These are phyloP conservation scores for Plasmopara viticola DNA, from an alignment of 352 stramenopile species.

Conservation along the genomic window DNA sequence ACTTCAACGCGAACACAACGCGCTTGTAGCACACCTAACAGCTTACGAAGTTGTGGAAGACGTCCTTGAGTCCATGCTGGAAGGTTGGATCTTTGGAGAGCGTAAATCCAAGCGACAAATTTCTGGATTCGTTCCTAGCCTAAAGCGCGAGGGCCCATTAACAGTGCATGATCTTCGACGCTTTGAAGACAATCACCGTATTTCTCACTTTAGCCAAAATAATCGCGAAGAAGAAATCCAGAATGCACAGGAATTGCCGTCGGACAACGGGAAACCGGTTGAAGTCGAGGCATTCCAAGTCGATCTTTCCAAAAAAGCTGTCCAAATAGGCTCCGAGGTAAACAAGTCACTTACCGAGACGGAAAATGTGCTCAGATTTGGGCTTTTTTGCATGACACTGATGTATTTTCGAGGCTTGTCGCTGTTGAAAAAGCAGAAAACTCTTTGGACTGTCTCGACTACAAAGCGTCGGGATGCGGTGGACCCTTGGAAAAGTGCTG, in stretches of 20 bases:
- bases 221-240: slow-evolving; percentile 30
- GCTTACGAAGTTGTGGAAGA: slow-evolving; percentile 90
- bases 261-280: slow-evolving; percentile 74
- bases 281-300: slow-evolving; percentile 55
- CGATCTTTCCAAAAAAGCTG: slow-evolving; percentile 47
- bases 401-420: slow-evolving; percentile 94
- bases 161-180: slow-evolving; percentile 62
- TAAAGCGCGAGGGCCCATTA: slow-evolving; percentile 75
- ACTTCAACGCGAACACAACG: slow-evolving; percentile 83
- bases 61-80: slow-evolving; percentile 92
- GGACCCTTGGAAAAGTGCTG: slow-evolving; percentile 19
- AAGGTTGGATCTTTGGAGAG: slow-evolving; percentile 95
- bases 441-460: slow-evolving; percentile 53
- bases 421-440: slow-evolving; percentile 82
- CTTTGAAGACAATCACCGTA: slow-evolving; percentile 44
- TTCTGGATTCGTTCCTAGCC: slow-evolving; percentile 74
- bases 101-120: slow-evolving; percentile 68
- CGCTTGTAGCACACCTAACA: slow-evolving; percentile 79
- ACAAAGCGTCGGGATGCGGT: slow-evolving; percentile 13
- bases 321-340: slow-evolving; percentile 56
- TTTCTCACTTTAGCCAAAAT: slow-evolving; percentile 31
- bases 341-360: slow-evolving; percentile 75
- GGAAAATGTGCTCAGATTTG: slow-evolving; percentile 93
- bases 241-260: slow-evolving; percentile 40
- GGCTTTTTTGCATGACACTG: slow-evolving; percentile 93